Conservation (phyloP, 345 rosid genomes). For the Clausena lansium region DNA sequence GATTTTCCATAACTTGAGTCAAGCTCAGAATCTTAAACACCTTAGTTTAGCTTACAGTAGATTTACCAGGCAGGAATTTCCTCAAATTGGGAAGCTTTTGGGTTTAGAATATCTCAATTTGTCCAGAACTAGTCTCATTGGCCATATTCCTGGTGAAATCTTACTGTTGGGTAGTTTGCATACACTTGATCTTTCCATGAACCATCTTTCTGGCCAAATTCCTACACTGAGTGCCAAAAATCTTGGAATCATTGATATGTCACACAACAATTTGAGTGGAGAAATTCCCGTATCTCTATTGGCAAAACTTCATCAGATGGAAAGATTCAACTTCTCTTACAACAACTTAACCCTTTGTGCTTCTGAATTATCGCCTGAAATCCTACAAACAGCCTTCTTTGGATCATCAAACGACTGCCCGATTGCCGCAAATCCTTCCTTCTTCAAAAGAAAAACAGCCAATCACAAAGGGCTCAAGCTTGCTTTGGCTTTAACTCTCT, state of each 20-base stretch:
- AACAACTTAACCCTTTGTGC: conserved; percentile 83
- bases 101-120: conserved; percentile 73
- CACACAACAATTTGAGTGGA: conserved; percentile 78
- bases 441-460: conserved; percentile 46
- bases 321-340: conserved; percentile 81
- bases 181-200: conserved; percentile 72
- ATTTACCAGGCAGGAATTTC: conserved; percentile 59
- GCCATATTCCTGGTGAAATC: conserved; percentile 61
- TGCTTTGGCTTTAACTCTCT: conserved; percentile 67
- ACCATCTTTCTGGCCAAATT: conserved; percentile 63
- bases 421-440: conserved; percentile 71
- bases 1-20: conserved; percentile 44
- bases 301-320: conserved; percentile 56
- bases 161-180: conserved; percentile 46
- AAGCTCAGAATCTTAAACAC: conserved; percentile 56
- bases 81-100: conserved; percentile 39
- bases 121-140: conserved; percentile 62
- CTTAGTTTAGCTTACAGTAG: conserved; percentile 82
- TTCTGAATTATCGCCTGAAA: conserved; percentile 40
- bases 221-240: conserved; percentile 42
- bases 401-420: conserved; percentile 78
- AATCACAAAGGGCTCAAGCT: conserved; percentile 52
- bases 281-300: conserved; percentile 59
- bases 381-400: conserved; percentile 47
- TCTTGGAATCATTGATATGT: conserved; percentile 68